Evolutionary conservation across 768 basidiomycete species (phyloP).

Genomic region (Holtermannia corniformis): DNA sequence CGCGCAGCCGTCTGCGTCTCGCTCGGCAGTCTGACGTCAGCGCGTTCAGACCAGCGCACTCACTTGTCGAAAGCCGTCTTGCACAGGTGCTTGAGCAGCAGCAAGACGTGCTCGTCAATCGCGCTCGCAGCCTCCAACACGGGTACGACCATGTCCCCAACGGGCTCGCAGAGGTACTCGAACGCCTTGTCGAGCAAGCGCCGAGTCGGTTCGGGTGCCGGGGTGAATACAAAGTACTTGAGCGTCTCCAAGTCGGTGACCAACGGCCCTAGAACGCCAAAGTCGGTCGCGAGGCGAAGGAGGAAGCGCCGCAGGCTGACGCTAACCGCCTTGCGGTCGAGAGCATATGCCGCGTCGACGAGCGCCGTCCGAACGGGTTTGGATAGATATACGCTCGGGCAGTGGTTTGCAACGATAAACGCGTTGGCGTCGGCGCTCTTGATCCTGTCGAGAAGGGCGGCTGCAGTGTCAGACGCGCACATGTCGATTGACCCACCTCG

Average conservation of each 20-base stretch:
- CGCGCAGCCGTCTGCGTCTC: too few relatives aligned
- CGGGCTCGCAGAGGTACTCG: not conserved
- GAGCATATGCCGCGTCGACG: not conserved
- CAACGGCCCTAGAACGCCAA: constrained; percentile 3
- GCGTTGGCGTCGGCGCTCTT: not conserved
- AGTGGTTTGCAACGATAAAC: not conserved
- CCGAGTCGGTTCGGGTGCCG: too few relatives aligned
- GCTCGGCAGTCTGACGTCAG: not conserved
- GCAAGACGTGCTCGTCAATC: not conserved
- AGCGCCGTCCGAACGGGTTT: not conserved
- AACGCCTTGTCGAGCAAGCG: not conserved
- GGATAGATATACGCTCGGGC: not conserved
- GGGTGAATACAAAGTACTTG: too few relatives aligned
- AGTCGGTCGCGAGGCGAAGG: not conserved
- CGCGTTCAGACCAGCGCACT: not conserved
- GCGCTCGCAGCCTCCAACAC: not conserved
- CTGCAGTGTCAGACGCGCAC: not conserved
- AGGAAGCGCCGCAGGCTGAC: not conserved
- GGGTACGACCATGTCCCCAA: too few relatives aligned
- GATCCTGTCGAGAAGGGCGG: not conserved
- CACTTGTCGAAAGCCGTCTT: not conserved
- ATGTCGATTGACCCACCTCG: constrained; percentile 7
- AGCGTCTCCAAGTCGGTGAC: not conserved
- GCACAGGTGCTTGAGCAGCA: not conserved
- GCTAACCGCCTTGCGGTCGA: not conserved